Base-by-base conservation (phyloP, 1,284 basidiomycete species). In the Marasmius fiardii region DNA sequence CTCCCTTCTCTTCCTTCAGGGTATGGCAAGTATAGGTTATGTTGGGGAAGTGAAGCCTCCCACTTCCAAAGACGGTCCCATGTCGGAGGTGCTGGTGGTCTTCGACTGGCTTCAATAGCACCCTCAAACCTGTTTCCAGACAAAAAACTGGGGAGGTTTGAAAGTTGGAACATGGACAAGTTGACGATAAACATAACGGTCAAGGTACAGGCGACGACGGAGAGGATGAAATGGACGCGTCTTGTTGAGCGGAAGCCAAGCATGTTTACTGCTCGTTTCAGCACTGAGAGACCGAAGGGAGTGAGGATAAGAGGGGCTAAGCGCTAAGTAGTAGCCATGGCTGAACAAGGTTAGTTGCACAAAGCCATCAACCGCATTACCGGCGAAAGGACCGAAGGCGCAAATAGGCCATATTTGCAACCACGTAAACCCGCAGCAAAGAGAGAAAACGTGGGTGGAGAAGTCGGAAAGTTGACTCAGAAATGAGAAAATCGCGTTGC, bases 1-100 rank as follows among this genome's bases (percentile, higher is more conserved):
- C 75, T 68, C 5, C 77, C 77, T 6, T 60, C 67, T 47, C 62
- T 66, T 4, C 77, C 77, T 59, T 79, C 77, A 0, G 77, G 77
- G 51, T 64, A 72, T 0, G 75, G 72, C 33, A 79, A 61, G 51
- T 68, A 62, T 5, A 72, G 61, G 51, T 77, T 69, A 59, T 79
- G 77, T 59, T 78, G 77, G 0, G 76, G 77, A 11, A 79, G 65
- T 41, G 67, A 58, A 21, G 58, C 60, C 63, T 79, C 75, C 66
- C 68, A 74, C 51, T 74, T 51, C 50, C 67, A 65, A 35, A 77
- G 58, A 55, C 64, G 63, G 7, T 67, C 64, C 54, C 70, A 74
- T 0, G 65, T 67, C 3, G 76, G 76, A 11, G 75, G 73, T 28
- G 28, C 47, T 31, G 47, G 47, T 31, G 47, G 47, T 49, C 26